Evolutionary conservation across 2,329 filamentous ascomycete genomes (phyloP).

Genomic region (Septoria linicola): DNA sequence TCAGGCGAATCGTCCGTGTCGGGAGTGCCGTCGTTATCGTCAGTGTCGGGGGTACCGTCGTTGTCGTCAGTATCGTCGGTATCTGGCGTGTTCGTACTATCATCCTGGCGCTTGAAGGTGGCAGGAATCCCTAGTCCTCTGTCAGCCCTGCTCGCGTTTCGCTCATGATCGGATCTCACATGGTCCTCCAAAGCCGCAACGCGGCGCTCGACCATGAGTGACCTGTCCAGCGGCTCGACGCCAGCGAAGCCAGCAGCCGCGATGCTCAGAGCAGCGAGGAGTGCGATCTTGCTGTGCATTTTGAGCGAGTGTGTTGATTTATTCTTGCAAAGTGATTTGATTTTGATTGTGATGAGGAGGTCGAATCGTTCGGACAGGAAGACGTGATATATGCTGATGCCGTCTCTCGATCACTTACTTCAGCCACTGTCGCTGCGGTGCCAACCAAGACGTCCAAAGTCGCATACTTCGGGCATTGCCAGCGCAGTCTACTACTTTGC

Average conservation of each 20-base stretch:
- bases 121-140: background rate
- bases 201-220: slow-evolving; percentile 2
- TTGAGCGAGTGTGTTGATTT: slow-evolving; percentile 3
- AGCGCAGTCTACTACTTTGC: background rate
- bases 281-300: slow-evolving; percentile 7
- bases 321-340: background rate
- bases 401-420: background rate
- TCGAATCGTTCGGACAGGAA: background rate
- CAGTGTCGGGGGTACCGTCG: background rate
- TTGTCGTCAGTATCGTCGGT: background rate
- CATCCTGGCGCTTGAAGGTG: background rate
- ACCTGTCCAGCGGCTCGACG: slow-evolving; percentile 3
- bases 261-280: slow-evolving; percentile 7
- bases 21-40: background rate
- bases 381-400: background rate
- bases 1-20: background rate
- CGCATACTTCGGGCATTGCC: background rate
- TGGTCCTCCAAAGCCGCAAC: background rate
- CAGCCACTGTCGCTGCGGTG: slow-evolving; percentile 4
- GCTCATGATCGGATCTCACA: background rate
- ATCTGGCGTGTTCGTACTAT: background rate
- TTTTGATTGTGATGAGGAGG: background rate
- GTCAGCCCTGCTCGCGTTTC: background rate
- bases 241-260: slow-evolving; percentile 7
- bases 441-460: background rate